Evolutionary conservation across 768 basidiomycete species (phyloP).

Genomic region (Mycena rosella): DNA sequence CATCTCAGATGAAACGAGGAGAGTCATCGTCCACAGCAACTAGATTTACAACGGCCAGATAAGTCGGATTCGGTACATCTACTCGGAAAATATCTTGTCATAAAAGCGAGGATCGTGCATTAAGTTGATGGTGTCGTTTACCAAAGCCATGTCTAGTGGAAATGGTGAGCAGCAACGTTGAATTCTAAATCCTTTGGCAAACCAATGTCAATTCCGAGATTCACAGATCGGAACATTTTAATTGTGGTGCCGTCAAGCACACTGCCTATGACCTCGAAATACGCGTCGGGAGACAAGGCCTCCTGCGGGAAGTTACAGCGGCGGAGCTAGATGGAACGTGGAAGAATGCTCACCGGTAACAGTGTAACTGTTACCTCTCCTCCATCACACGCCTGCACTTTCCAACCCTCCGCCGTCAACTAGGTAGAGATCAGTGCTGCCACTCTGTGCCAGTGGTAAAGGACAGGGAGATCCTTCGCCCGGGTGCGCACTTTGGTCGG

Average conservation of each 20-base stretch:
- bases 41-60: background rate
- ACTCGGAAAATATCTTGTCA: conserved; percentile 14
- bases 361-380: conserved; percentile 22
- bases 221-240: conserved; percentile 5
- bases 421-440: background rate
- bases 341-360: background rate
- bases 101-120: conserved; percentile 33
- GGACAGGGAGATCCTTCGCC: no score
- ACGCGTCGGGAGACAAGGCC: conserved; percentile 3
- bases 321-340: background rate
- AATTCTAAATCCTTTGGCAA: background rate
- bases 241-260: conserved; percentile 15
- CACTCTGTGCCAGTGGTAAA: no score
- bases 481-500: conserved; percentile 16
- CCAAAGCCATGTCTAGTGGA: conserved; percentile 24
- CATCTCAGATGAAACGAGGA: no score
- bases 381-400: conserved; percentile 29
- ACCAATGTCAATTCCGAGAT: conserved; percentile 24
- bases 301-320: no score
- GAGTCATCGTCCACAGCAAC: background rate
- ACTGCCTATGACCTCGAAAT: conserved; percentile 24
- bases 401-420: conserved; percentile 13
- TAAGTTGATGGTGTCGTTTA: conserved; percentile 27
- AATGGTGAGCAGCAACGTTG: background rate
- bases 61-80: background rate